Conservation (phyloP, 768 basidiomycete species). For the Auricularia sp. region DNA sequence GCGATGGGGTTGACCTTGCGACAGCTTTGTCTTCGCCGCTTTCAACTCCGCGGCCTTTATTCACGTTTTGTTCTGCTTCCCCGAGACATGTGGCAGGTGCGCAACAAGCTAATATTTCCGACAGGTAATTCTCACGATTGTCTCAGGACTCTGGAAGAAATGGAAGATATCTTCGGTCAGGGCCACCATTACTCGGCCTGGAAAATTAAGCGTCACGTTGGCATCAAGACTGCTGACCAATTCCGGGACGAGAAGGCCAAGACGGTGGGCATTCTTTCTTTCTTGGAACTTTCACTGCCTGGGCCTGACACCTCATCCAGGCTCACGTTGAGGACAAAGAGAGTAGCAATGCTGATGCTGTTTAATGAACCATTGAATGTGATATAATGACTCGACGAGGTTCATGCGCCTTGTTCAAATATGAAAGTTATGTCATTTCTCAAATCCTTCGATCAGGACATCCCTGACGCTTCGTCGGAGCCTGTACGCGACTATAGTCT, state of each 20-base stretch:
- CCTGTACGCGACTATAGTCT: too few relatives aligned
- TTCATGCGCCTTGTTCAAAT: too few relatives aligned
- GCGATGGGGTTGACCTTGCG: constrained; percentile 7
- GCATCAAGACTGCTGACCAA: constrained; percentile 9
- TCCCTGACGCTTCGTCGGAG: too few relatives aligned
- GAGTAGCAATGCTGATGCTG: background rate
- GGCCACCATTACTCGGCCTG: constrained; percentile 65
- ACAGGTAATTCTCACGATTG: constrained; percentile 8
- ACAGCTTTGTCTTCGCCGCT: constrained; percentile 67
- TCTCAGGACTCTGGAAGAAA: constrained; percentile 55
- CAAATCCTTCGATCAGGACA: too few relatives aligned
- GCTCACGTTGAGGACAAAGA: background rate
- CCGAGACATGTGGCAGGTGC: constrained; percentile 52
- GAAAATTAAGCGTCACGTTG: constrained; percentile 25
- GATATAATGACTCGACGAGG: too few relatives aligned
- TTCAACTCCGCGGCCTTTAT: constrained; percentile 67
- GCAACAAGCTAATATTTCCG: background rate
- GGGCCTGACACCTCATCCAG: background rate
- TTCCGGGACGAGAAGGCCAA: background rate
- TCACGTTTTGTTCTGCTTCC: constrained; percentile 72
- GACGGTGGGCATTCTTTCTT: background rate
- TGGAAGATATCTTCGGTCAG: constrained; percentile 66
- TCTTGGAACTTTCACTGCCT: background rate
- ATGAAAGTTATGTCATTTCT: too few relatives aligned
- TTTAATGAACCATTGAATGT: too few relatives aligned